Evolutionary conservation across 1,284 basidiomycete species (phyloP), one percentile per base, ranked within the genome.

Genomic region (Ceratobasidium sp.): DNA sequence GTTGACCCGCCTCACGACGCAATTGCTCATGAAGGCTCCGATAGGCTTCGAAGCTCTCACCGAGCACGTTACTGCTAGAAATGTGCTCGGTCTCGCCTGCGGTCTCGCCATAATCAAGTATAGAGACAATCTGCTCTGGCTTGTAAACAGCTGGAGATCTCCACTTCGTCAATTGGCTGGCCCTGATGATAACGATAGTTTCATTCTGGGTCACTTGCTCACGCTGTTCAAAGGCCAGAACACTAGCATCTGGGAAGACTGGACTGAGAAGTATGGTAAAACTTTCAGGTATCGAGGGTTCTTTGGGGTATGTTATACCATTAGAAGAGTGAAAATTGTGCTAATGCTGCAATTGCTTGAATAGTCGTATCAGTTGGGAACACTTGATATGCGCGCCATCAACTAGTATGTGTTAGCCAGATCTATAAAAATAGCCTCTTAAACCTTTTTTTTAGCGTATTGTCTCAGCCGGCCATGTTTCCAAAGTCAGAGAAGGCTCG

Each of bases 21-120:
- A 33, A 33, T 33, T 33, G 33, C 33, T 4, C 33, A 33, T 33
- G 33, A 33, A 33, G 1, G 33, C 4, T 33, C 33, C 33, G 1
- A 33, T 33, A 33, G 33, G 33, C 33, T 33, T 33, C 4, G 33
- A 33, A 33, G 33, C 33, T 33, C 33, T 33, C 33, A 33, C 33
- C 33, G 33, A 33, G 33, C 33, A 33, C 33, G 4, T 33, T 53
- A 53, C 49, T 53, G 6, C 33, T 53, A 26, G 63, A 55, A 68
- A 60, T 68, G 18, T 73, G 44, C 39, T 40, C 44, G 53, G n/a
- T 75, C 4, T 33, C 71, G 56, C 46, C 64, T 42, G 80, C 63
- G 20, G 82, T 84, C 26, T 71, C 3, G 39, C 28, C 26, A 33
- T 33, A 33, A 33, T 71, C 53, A 71, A 56, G 39, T 44, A 56